Base-by-base conservation (phyloP, 2,329 filamentous ascomycete genomes). In the Huntiella moniliformis region DNA sequence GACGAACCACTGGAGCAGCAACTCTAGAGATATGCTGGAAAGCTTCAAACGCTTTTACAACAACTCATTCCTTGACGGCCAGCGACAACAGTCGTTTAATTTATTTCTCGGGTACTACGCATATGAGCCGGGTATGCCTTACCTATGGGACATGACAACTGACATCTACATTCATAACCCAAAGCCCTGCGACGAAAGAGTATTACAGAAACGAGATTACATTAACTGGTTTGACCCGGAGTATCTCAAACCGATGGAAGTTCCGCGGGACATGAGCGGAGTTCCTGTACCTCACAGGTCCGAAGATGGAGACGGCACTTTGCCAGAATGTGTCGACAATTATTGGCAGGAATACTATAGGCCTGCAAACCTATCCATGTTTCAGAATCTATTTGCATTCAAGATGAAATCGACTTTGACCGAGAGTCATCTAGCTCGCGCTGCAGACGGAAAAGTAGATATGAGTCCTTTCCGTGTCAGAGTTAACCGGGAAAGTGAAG, bases 21-120 rank as follows among this genome's bases (percentile, higher is more conserved):
- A 94, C 60, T 95, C 88, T 2, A 74, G 91, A 53, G 91, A 98
- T 60, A 96, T 98, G 88, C 87, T 98, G 16, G 91, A 98, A 63
- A 94, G 85, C 59, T 95, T 98, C 67, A 98, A 96, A 61, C 76
- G 91, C 22, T 98, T 96, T 60, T 98, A 98, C 61, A 94, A 96
- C 63, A 98, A 98, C 57, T 93, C 88, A 0, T 98, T 98, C 59
- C 72, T 98, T 6, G 91, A 98, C 60, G 87, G 82, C n/a, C 91
- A 98, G 58, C 77, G 91, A 31, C 91, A 98, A 61, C 91, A 98
- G 61, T 91, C 91, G 1, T 96, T 96, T 61, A 98, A 98, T 54
- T 67, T 98, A 7, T 98, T 98, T 57, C 71, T 98, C 1, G 91
- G 91, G 5, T 95, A 96, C 57, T 98, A 98, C 59, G 83, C 87